Evolutionary conservation across 805 yeast species (phyloP), one percentile per base, ranked within the genome.

Genomic region (Saturnispora silvae): DNA sequence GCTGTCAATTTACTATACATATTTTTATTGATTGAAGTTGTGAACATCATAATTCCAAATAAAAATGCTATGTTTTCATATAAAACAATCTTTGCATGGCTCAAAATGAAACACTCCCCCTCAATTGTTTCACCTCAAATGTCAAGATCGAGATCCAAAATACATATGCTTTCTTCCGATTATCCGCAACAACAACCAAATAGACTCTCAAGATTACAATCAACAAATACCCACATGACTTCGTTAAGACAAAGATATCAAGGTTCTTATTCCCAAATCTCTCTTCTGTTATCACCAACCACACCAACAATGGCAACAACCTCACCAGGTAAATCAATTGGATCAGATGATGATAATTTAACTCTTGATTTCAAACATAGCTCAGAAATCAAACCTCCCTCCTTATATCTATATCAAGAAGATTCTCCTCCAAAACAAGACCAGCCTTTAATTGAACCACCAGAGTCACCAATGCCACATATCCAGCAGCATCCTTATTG

Each of bases 1-100:
- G 41, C 54, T n/a, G 57, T 59, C 7, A 54, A 56, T 20, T 38
- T 56, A 4, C 51, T 59, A 13, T 57, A 59, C 38, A 34, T 53
- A 11, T 48, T 55, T 7, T 48, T 59, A 20, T 44, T 57, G 7
- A 45, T 59, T 6, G 62, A 59, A 33, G 61, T 56, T 4, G 35
- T 59, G 10, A 54, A 57, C 34, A 54, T 55, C n/a, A 51, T 56
- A 8, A 39, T 57, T 9, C 41, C 56, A 20, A 41, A 50, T 25
- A 41, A 31, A 16, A 37, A 34, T 15, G 24, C 28, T 2, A 41
- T 31, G 34, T 19, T 36, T 6, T 36, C 39, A 14, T 30, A 24
- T 20, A 36, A 31, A 15, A 36, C 39, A 5, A 25, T 36, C 10
- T 31, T 36, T 25, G 11, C 23, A 3, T 36, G 39, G 39, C 11